These are phyloP conservation scores for Chenopodium suecicum DNA, from an alignment of 148 eudicot species.

Conservation along the genomic window DNA sequence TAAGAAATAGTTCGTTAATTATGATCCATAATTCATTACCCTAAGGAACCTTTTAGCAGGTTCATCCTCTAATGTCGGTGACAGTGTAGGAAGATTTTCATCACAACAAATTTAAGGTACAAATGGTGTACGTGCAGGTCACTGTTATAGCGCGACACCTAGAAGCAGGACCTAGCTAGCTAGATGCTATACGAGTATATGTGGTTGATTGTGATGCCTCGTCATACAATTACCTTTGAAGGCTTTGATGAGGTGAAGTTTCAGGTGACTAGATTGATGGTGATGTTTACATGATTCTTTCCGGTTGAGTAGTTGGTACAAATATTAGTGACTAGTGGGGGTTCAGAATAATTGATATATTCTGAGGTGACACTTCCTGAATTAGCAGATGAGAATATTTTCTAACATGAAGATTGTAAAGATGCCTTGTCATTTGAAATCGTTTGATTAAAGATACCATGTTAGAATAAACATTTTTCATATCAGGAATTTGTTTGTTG, in stretches of 20 bases:
- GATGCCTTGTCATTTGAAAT: not conserved
- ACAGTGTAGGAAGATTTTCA: not conserved
- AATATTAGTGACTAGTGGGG: slow-evolving; percentile 6
- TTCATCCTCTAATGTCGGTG: not conserved
- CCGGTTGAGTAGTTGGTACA: slow-evolving; percentile 1
- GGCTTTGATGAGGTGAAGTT: slow-evolving; percentile 15
- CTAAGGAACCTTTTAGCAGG: too few relatives aligned
- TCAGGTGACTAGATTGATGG: slow-evolving; percentile 7
- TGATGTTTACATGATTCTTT: slow-evolving; percentile 12
- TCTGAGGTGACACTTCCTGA: not conserved
- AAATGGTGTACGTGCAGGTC: slow-evolving; percentile 12
- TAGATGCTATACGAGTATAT: not conserved
- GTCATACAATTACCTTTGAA: slow-evolving; percentile 9
- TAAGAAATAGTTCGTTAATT: not conserved
- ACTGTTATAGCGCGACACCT: not conserved
- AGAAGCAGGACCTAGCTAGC: slow-evolving; percentile 7
- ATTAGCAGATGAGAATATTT: slow-evolving; percentile 9
- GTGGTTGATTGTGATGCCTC: slow-evolving; percentile 1
- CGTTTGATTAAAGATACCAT: slow-evolving; percentile 7
- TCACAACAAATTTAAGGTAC: not conserved
- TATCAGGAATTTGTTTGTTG: slow-evolving; percentile 1
- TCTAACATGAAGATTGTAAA: not conserved
- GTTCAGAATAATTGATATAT: slow-evolving; percentile 5
- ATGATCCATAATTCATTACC: not conserved
- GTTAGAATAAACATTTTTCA: not conserved